Base-by-base conservation (phyloP, 768 basidiomycete genomes). In the Mycena haematopus region DNA sequence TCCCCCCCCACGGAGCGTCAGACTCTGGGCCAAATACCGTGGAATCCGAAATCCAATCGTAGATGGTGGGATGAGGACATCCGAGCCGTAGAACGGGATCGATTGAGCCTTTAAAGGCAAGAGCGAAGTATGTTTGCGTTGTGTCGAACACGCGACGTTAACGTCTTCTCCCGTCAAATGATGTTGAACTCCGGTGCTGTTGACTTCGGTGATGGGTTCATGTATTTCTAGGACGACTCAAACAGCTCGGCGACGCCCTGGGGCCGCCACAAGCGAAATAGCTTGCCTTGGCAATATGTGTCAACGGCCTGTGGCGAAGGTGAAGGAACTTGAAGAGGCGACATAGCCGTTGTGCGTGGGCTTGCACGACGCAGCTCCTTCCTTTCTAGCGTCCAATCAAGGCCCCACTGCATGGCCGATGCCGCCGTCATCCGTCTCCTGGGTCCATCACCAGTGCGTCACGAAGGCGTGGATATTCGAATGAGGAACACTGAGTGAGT, bases 191-290 rank as follows among this genome's bases (percentile, higher is more conserved):
- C 6, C 19, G 7, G 14, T 19, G 17, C 6, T 55, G n/a, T n/a
- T n/a, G n/a, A n/a, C n/a, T n/a, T n/a, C n/a, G 4, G 10, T 44
- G 25, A 27, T 45, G 38, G 11, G 3, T 40, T 44, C n/a, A n/a
- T n/a, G n/a, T 55, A 55, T 55, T 44, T 55, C 40, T 44, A 55
- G 27, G 42, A 31, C 40, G n/a, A 54, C 52, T 40, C 17, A 7
- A 36, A 38, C 36, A 31, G 36, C 36, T 36, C 40, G n/a, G n/a
- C 33, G 51, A 52, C 53, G 42, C 33, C 21, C 24, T 2, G 40
- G 29, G 7, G 24, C 24, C 10, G 19, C 19, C 27, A 6, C 42
- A 55, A n/a, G 25, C n/a, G 52, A 54, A 24, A 42, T 42, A 15
- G 40, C 22, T 36, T 36, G 36, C 13, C 36, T 36, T 14, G 27